Conservation (phyloP, 2,329 filamentous ascomycete genomes). For the Neurospora sp. region DNA sequence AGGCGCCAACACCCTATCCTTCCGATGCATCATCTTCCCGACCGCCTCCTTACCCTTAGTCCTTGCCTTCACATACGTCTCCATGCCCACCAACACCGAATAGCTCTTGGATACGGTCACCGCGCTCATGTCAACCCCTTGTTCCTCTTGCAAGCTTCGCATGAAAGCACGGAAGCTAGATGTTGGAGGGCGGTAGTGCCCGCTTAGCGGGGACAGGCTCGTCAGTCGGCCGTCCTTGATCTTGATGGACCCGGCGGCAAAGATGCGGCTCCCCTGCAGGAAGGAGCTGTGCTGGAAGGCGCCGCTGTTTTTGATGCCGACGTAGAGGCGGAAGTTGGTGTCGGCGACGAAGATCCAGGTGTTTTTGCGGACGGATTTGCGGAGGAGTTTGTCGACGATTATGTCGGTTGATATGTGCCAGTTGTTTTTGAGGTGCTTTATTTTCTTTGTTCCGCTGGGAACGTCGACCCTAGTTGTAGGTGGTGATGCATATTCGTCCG, state of each 20-base stretch:
- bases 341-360: conserved; percentile 94
- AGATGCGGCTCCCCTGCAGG: conserved; percentile 71
- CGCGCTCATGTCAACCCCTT: conserved; percentile 66
- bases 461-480: conserved; percentile 39
- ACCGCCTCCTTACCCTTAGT: conserved; percentile 11
- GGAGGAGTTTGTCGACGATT: conserved; percentile 68
- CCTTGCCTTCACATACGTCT: conserved; percentile 48
- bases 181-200: conserved; percentile 78
- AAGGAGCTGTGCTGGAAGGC: conserved; percentile 90
- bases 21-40: conserved; percentile 5
- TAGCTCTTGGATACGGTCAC: conserved; percentile 76
- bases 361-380: conserved; percentile 72
- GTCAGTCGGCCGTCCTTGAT: conserved; percentile 72
- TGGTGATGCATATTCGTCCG: conserved; percentile 55
- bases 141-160: conserved; percentile 54
- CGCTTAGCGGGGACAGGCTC: conserved; percentile 60
- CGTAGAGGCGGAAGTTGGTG: conserved; percentile 73
- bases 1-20: conserved; percentile 7
- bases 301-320: conserved; percentile 82
- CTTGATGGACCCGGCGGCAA: conserved; percentile 75
- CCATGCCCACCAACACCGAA: conserved; percentile 70
- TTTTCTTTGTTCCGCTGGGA: conserved; percentile 48
- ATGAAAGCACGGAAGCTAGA: conserved; percentile 79
- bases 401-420: conserved; percentile 58
- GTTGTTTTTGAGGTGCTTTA: conserved; percentile 50